phyloP scores from a whole-genome alignment of 352 stramenopile species.

The Thalassiosira exigua region DNA sequence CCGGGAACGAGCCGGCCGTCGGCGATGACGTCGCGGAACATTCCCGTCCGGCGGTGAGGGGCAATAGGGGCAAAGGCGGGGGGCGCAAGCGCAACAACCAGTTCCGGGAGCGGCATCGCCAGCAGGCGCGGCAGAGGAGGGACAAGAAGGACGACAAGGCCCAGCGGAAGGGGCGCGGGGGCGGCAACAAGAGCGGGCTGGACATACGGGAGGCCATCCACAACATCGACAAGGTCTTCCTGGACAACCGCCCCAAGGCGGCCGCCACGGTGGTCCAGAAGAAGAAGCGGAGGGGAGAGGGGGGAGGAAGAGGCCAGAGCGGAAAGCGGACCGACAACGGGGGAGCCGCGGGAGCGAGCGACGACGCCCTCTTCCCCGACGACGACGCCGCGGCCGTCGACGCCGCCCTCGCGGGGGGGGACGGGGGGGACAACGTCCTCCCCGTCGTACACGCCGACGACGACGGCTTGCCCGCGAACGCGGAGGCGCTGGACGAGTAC shows the following conservation, averaged over 20 bases:
- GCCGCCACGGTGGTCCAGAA: background rate
- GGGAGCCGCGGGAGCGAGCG: conserved; percentile 5
- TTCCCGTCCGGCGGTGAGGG: background rate
- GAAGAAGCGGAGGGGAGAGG: background rate
- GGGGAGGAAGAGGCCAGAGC: too few relatives aligned
- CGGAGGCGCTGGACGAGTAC: conserved; percentile 31
- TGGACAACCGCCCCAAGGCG: conserved; percentile 12
- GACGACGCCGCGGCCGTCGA: conserved; percentile 9
- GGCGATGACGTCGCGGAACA: background rate
- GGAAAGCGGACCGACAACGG: background rate
- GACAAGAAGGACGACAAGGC: conserved; percentile 7
- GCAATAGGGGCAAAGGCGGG: background rate
- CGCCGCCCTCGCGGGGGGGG: background rate
- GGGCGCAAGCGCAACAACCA: background rate
- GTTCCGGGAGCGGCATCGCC: conserved; percentile 7
- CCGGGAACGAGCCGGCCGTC: background rate
- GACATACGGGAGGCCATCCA: conserved; percentile 45
- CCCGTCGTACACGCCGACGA: conserved; percentile 33
- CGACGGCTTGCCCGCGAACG: conserved; percentile 28
- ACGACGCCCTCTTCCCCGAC: conserved; percentile 1
- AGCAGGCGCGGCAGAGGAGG: too few relatives aligned
- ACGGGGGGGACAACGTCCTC: background rate
- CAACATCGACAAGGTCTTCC: conserved; percentile 53
- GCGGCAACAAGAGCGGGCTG: background rate
- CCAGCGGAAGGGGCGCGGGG: background rate